Evolutionary conservation across 1,284 basidiomycete genomes (phyloP), one percentile per base, ranked within the genome.

Genomic region (Moniliophthora roreri): DNA sequence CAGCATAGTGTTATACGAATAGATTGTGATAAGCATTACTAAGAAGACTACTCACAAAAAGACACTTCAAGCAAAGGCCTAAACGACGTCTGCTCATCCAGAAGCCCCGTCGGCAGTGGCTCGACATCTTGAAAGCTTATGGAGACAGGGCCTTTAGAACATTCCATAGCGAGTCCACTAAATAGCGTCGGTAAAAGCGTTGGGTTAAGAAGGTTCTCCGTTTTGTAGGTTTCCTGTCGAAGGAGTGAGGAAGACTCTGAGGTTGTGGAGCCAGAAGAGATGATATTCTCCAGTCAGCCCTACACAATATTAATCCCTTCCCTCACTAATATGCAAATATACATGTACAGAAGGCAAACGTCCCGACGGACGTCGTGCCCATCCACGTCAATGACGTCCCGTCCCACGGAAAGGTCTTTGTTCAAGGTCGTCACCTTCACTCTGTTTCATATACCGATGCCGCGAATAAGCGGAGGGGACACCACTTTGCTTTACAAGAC

Each of bases 191-290:
- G 68, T 9, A 70, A 56, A 23, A 69, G 53, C 13, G 59, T 64
- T 7, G 70, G 69, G 53, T 66, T 72, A 40, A 71, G 58, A n/a
- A 60, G 58, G 11, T 60, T 38, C 50, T 65, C 51, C 23, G 50
- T 42, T 16, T 62, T 52, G 39, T 58, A 50, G 46, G 62, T 54
- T 28, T 66, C 62, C 23, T 64, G 59, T n/a, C 53, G 60, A 10
- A 70, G 48, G 15, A 72, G 57, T 0, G 72, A 73, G 1, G 71
- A 73, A 5, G 66, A 63, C 50, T 71, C 69, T 1, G 72, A 73
- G n/a, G 44, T 28, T 7, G 44, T 15, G 28, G 15, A 28, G 2
- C 18, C 44, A 3, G 44, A 46, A 4, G 24, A 46, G 8, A n/a
- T 32, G 13, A 32, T 32, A 2, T 32, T 46, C 18, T 46, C 44